Percentiles rank a stretch among this genome's conserved stretches.
Evolutionary conservation across 257 asterid genomes (phyloP).

Genomic region (Solanum pennellii): DNA sequence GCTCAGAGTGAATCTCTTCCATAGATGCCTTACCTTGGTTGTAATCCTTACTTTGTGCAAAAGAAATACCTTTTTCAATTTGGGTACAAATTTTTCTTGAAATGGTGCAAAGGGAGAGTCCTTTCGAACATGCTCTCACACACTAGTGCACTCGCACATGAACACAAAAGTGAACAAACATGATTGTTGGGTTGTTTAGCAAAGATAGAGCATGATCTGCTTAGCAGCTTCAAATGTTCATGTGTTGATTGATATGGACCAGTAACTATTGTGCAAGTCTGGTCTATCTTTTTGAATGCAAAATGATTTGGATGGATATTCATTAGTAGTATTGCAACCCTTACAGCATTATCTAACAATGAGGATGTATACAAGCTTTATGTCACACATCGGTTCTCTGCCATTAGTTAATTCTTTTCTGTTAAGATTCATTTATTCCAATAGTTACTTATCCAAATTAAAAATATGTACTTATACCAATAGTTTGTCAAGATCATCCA

Average conservation of each 20-base stretch:
- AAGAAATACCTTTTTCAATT: background rate
- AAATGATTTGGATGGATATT: background rate
- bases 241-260: background rate
- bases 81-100: background rate
- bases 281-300: background rate
- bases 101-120: background rate
- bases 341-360: background rate
- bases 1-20: background rate
- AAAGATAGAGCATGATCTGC: background rate
- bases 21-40: background rate
- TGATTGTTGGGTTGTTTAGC: background rate
- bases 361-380: background rate
- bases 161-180: background rate
- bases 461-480: background rate
- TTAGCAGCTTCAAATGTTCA: background rate
- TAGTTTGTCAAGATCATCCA: background rate
- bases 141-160: background rate
- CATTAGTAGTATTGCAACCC: background rate
- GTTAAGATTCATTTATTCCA: background rate
- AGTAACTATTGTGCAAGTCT: background rate
- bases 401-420: background rate
- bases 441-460: background rate
- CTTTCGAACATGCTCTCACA: background rate
- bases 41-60: background rate
- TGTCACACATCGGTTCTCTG: background rate